A percentile compares a stretch with the other conserved stretches of the same genome.
These are phyloP conservation scores for Candida sanyaensis DNA, from an alignment of 1,139 yeast genomes.

Conservation along the genomic window DNA sequence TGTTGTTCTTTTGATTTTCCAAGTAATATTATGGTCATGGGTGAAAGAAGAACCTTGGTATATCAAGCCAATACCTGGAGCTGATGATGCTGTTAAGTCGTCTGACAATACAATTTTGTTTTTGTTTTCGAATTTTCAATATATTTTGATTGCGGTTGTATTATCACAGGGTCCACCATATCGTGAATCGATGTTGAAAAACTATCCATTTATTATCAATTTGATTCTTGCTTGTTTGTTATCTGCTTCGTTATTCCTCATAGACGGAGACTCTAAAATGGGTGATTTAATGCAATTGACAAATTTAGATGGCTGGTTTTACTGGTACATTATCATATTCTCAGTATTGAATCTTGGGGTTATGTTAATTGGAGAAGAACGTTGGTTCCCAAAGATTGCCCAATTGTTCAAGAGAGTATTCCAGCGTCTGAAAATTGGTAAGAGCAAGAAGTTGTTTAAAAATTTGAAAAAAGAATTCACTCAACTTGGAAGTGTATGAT, in stretches of 20 bases:
- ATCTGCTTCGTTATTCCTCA: slow-evolving; percentile 51
- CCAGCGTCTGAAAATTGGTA: slow-evolving; percentile 19
- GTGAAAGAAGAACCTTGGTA: slow-evolving; percentile 74
- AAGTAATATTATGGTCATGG: slow-evolving; percentile 62
- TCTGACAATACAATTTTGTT: slow-evolving; percentile 89
- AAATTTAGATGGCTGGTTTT: slow-evolving; percentile 52
- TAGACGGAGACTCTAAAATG: slow-evolving; percentile 50
- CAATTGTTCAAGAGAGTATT: slow-evolving; percentile 28
- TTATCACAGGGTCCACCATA: slow-evolving; percentile 96
- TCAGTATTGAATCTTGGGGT: slow-evolving; percentile 53
- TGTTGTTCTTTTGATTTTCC: slow-evolving; percentile 59
- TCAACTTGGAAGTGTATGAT: slow-evolving; percentile 15
- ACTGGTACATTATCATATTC: slow-evolving; percentile 46
- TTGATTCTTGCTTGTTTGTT: slow-evolving; percentile 49
- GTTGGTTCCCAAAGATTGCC: slow-evolving; percentile 32
- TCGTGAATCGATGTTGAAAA: slow-evolving; percentile 71
- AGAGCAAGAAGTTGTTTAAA: slow-evolving; percentile 45
- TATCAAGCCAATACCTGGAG: slow-evolving; percentile 77
- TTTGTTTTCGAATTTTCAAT: slow-evolving; percentile 82
- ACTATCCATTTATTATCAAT: slow-evolving; percentile 70
- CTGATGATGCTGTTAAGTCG: slow-evolving; percentile 80
- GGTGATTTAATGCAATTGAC: slow-evolving; percentile 81
- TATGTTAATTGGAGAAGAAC: slow-evolving; percentile 47
- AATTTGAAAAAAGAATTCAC: slow-evolving; percentile 30
- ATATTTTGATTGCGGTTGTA: slow-evolving; percentile 78